phyloP scores from a whole-genome alignment of 495 filamentous ascomycete genomes.

The Chaetomium tenue region DNA sequence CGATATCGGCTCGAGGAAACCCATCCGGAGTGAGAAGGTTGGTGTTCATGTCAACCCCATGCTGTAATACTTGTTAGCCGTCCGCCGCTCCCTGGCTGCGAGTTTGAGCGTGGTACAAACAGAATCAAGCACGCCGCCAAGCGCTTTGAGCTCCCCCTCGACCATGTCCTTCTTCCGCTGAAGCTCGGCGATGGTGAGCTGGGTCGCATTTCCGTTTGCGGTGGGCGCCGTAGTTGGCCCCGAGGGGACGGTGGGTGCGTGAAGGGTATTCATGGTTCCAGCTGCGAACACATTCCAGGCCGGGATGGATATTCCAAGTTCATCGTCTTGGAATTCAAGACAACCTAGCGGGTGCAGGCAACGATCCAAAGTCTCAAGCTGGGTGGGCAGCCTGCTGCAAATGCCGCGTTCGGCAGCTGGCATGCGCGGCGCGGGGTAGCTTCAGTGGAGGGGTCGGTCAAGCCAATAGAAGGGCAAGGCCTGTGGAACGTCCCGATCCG shows the following conservation, averaged over 20 bases:
- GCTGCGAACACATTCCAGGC: conserved; percentile 32
- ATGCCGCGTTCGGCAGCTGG: conserved; percentile 29
- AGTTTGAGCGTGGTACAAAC: conserved; percentile 50
- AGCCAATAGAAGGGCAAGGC: no score
- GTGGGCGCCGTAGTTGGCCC: conserved; percentile 57
- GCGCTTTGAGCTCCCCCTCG: conserved; percentile 79
- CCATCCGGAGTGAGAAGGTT: conserved; percentile 85
- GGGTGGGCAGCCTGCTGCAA: conserved; percentile 29
- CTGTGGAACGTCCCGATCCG: background rate
- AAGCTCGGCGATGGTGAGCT: conserved; percentile 59
- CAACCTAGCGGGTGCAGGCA: conserved; percentile 21
- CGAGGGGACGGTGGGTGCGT: conserved; percentile 72
- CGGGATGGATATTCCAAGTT: background rate
- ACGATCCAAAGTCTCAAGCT: conserved; percentile 10
- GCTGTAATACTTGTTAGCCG: conserved; percentile 53
- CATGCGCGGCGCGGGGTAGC: conserved; percentile 22
- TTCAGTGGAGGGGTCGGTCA: background rate
- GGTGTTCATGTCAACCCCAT: conserved; percentile 91
- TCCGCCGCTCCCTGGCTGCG: background rate
- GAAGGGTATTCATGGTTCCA: conserved; percentile 64
- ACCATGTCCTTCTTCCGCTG: conserved; percentile 72
- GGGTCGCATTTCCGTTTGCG: conserved; percentile 55
- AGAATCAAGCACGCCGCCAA: conserved; percentile 82
- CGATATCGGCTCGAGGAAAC: conserved; percentile 88
- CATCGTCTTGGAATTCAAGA: conserved; percentile 18